Base-by-base conservation (phyloP, 192 early-diverging fungal species). In the Umbelopsis isabellina region DNA sequence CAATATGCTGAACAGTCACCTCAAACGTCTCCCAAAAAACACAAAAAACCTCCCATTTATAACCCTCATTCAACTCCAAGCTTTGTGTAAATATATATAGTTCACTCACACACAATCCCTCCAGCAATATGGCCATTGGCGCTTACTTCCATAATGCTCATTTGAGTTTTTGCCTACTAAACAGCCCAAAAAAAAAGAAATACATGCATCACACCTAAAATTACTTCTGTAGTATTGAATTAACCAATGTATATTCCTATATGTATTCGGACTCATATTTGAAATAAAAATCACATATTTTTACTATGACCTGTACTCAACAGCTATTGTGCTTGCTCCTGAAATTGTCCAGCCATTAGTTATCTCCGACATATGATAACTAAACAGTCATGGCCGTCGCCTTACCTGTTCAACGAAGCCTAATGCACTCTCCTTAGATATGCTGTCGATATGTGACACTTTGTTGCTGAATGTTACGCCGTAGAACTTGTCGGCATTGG, bases 391-490 rank as follows among this genome's bases (percentile, higher is more conserved):
- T 58, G 1, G 4, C 37, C 4, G 1, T 21, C 50, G 11, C 7
- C 44, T 73, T 72, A 82, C 86, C 53, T 88, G 81, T 69, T 88
- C 83, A 21, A 91, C 84, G 66, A 94, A 94, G 45, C 84, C 84
- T 20, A 90, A 66, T 0, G 92, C 92, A 22, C 89, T 87, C 41
- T 86, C 88, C 76, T 88, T 89, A 7, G 89, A 75, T 46, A 94
- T 93, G 8, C 79, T 79, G 68, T 92, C 88, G 48, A 99, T 89
- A 22, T 87, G 73, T n/a, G 94, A 96, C 6, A 97, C 95, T 80
- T 98, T 99, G 80, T 93, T 92, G 46, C 89, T 88, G 84, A 99
- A 99, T 3, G 94, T 97, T 48, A 99, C 96, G 46, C 97, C 97
- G 65, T 99, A 99, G 69, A 96, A 98, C 84, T 96, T 94, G 80